These are phyloP conservation scores for Suhomyces xylopsoci DNA, from an alignment of 805 yeast species.

Conservation along the genomic window DNA sequence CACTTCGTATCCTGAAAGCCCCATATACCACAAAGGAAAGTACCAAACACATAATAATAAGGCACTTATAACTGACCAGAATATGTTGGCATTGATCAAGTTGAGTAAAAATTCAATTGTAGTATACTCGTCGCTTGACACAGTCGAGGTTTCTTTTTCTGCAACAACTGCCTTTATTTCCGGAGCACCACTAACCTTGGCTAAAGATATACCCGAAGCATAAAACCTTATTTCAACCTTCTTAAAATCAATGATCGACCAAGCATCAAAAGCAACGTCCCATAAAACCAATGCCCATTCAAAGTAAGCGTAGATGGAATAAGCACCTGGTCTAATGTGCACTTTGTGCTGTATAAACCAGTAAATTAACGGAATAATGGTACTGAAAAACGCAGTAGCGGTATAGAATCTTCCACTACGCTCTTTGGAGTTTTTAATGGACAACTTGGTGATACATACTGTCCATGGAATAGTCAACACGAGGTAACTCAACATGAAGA, in stretches of 20 bases:
- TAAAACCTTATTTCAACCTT: slow-evolving; percentile 50
- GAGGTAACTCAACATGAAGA: slow-evolving; percentile 90
- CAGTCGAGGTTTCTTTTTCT: background rate
- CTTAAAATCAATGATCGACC: slow-evolving; percentile 68
- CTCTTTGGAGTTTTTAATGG: slow-evolving; percentile 42
- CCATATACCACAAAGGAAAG: slow-evolving; percentile 98
- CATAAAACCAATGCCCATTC: slow-evolving; percentile 88
- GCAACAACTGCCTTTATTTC: background rate
- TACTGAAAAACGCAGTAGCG: slow-evolving; percentile 62
- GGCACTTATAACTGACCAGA: slow-evolving; percentile 83
- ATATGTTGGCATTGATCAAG: slow-evolving; percentile 64
- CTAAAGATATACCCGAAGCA: slow-evolving; percentile 22
- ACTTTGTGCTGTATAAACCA: slow-evolving; percentile 93
- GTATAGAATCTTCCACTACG: slow-evolving; percentile 54
- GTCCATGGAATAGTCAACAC: slow-evolving; percentile 93
- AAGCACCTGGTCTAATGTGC: slow-evolving; percentile 85
- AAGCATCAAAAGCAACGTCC: slow-evolving; percentile 82
- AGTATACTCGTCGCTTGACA: slow-evolving; percentile 29
- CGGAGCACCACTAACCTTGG: slow-evolving; percentile 3
- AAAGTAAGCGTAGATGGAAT: slow-evolving; percentile 88
- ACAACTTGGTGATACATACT: slow-evolving; percentile 51
- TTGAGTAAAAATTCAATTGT: slow-evolving; percentile 40
- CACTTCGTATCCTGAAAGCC: slow-evolving; percentile 91
- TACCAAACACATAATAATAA: slow-evolving; percentile 89
- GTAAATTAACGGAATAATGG: slow-evolving; percentile 77